These are phyloP conservation scores for Marasmius fiardii DNA, from an alignment of 1,284 basidiomycete genomes.

Conservation along the genomic window DNA sequence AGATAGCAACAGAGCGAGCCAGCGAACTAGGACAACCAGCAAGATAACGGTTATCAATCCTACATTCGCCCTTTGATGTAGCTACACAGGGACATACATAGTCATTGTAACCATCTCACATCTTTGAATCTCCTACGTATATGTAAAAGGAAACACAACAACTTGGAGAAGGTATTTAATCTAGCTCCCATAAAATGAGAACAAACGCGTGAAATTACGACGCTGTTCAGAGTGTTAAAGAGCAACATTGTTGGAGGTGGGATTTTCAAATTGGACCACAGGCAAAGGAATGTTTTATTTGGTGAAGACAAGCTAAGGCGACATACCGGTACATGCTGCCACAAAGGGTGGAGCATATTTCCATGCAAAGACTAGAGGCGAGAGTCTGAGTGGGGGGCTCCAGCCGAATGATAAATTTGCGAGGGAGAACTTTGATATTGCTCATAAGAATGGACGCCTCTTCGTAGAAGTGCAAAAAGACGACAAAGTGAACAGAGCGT, in stretches of 20 bases:
- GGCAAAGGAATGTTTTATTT: background rate
- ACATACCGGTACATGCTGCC: background rate
- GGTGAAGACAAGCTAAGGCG: background rate
- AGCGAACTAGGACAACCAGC: constrained; percentile 70
- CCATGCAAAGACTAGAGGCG: background rate
- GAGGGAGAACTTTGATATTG: constrained; percentile 44
- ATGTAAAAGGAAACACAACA: constrained; percentile 22
- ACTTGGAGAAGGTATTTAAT: constrained; percentile 30
- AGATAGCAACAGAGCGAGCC: constrained; percentile 88
- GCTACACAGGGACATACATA: background rate
- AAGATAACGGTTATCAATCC: constrained; percentile 37
- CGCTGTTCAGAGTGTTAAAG: constrained; percentile 88
- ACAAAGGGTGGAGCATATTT: background rate
- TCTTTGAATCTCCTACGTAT: constrained; percentile 23
- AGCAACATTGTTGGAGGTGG: constrained; percentile 36
- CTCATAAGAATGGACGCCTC: constrained; percentile 82
- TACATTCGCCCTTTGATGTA: background rate
- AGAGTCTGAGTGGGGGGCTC: constrained; percentile 18
- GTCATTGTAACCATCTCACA: constrained; percentile 26
- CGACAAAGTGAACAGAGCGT: constrained; percentile 75
- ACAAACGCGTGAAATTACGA: constrained; percentile 62
- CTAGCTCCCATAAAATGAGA: constrained; percentile 89
- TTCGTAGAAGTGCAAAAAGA: constrained; percentile 58
- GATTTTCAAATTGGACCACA: background rate
- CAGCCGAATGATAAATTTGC: constrained; percentile 14